A percentile compares a stretch with the other conserved stretches of the same genome.
These are phyloP conservation scores for Pythium folliculosum DNA, from an alignment of 352 stramenopile genomes.

Conservation along the genomic window DNA sequence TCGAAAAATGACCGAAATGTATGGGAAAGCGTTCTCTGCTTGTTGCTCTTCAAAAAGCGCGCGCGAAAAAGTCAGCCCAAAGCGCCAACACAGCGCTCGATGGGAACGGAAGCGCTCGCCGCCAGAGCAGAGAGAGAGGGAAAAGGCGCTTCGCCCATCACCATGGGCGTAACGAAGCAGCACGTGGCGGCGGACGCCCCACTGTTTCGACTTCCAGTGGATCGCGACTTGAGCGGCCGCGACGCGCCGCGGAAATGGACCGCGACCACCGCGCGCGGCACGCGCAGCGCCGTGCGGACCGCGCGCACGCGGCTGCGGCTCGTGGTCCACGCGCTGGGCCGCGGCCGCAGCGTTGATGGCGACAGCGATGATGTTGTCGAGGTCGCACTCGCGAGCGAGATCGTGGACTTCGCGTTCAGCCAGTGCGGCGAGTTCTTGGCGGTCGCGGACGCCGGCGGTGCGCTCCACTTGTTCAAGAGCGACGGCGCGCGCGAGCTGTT, in stretches of 20 bases:
- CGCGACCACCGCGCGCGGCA: constrained; percentile 12
- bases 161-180: not conserved
- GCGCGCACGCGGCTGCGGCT: constrained; percentile 8
- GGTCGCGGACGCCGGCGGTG: constrained; percentile 21
- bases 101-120: not conserved
- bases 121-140: not conserved
- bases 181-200: not conserved
- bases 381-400: constrained; percentile 11
- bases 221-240: constrained; percentile 5
- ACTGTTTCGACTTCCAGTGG: constrained; percentile 9
- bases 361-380: not conserved
- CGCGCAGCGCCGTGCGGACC: constrained; percentile 20
- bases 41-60: constrained; percentile 15
- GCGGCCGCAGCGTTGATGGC: no score
- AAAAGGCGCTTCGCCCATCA: not conserved
- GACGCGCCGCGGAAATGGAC: constrained; percentile 19
- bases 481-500: constrained; percentile 23
- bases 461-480: constrained; percentile 31
- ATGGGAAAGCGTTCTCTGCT: not conserved
- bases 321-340: not conserved
- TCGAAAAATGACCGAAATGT: not conserved
- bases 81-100: not conserved
- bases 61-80: constrained; percentile 12
- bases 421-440: constrained; percentile 28
- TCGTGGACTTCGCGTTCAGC: constrained; percentile 32